These are phyloP conservation scores for Carex sylvatica DNA, from an alignment of 202 grass and related monocot genomes.

Conservation along the genomic window DNA sequence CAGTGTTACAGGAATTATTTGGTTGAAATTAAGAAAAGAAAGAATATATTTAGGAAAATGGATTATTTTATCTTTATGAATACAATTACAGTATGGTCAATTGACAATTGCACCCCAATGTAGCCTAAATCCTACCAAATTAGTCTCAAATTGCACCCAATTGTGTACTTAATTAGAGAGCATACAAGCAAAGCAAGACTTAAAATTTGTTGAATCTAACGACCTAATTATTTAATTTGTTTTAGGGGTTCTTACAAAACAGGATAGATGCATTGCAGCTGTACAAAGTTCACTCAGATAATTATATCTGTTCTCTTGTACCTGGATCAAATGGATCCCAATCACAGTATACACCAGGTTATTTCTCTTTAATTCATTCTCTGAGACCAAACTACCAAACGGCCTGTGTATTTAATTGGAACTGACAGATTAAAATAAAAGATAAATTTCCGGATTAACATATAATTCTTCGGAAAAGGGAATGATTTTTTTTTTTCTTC, in stretches of 20 bases:
- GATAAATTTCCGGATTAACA: background rate
- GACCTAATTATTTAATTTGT: background rate
- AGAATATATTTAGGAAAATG: too few species aligned
- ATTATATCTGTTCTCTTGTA: conserved; percentile 52
- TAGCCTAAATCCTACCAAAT: background rate
- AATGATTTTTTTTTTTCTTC: too few species aligned
- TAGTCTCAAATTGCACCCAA: background rate
- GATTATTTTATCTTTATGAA: too few species aligned
- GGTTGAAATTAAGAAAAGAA: background rate
- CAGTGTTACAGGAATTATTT: background rate
- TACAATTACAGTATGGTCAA: too few species aligned
- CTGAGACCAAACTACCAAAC: background rate
- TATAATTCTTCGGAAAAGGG: background rate
- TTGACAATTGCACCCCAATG: too few species aligned
- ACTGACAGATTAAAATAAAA: background rate
- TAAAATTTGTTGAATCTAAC: background rate
- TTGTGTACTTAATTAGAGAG: background rate
- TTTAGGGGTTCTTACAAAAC: conserved; percentile 44
- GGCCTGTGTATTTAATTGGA: background rate
- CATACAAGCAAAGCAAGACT: background rate
- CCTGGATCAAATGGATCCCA: conserved; percentile 47
- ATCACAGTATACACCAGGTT: conserved; percentile 55
- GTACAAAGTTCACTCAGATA: conserved; percentile 70
- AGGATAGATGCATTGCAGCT: conserved; percentile 29
- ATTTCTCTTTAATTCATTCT: background rate